Percentiles rank a stretch among this genome's conserved stretches.
These are phyloP conservation scores for Boletellus emodensis DNA, from an alignment of 768 basidiomycete species.

Conservation along the genomic window DNA sequence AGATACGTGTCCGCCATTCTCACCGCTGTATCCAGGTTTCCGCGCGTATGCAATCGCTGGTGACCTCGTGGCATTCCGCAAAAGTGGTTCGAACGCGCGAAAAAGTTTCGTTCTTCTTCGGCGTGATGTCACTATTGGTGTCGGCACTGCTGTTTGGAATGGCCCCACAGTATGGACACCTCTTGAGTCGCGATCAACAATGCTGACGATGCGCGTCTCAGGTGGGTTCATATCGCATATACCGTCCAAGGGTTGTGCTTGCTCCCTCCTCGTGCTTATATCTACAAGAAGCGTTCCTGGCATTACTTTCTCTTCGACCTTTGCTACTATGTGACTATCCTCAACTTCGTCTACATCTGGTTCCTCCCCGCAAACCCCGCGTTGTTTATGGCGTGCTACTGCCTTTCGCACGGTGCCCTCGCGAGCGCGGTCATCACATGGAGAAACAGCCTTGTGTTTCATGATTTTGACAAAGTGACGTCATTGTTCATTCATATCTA, in stretches of 20 bases:
- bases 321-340: slow-evolving; percentile 90
- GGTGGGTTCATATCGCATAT: slow-evolving; percentile 88
- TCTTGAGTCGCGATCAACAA: neutral
- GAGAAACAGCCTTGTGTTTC: slow-evolving; percentile 98
- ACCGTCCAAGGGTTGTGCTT: slow-evolving; percentile 74
- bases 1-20: neutral
- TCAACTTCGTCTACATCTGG: slow-evolving; percentile 93
- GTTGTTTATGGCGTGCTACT: slow-evolving; percentile 90
- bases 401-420: slow-evolving; percentile 84
- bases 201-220: slow-evolving; percentile 28
- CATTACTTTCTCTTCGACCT: slow-evolving; percentile 93
- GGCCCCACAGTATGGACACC: slow-evolving; percentile 64
- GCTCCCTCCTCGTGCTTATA: slow-evolving; percentile 77
- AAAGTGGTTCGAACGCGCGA: slow-evolving; percentile 80
- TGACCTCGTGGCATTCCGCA: slow-evolving; percentile 88
- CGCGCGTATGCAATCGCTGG: slow-evolving; percentile 70
- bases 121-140: slow-evolving; percentile 84
- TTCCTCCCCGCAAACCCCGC: slow-evolving; percentile 69
- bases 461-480: slow-evolving; percentile 94
- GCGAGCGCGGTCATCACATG: slow-evolving; percentile 96
- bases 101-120: slow-evolving; percentile 88
- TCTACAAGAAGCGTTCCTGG: slow-evolving; percentile 89
- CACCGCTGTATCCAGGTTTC: slow-evolving; percentile 55
- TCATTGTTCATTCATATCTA: slow-evolving; percentile 95
- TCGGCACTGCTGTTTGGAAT: slow-evolving; percentile 87